Evolutionary conservation across 2,329 filamentous ascomycete species (phyloP).

Genomic region (Nothomitra cinnamomea): DNA sequence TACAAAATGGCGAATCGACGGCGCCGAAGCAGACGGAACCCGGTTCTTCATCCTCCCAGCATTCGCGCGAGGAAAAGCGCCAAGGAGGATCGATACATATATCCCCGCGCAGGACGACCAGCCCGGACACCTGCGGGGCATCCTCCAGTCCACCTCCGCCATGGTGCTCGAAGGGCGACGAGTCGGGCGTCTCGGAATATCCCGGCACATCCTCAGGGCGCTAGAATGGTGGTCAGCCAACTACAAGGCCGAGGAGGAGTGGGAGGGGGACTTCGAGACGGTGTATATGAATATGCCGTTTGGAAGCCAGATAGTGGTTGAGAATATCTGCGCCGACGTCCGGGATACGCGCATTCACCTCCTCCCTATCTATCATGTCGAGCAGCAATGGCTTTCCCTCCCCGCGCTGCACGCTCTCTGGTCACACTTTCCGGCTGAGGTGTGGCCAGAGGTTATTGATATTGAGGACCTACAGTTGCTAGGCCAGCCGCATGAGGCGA

Average conservation of each 20-base stretch:
- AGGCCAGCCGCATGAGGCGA: conserved; percentile 40
- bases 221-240: conserved; percentile 33
- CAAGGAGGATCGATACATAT: conserved; percentile 41
- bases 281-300: conserved; percentile 35
- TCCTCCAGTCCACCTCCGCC: conserved; percentile 36
- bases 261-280: conserved; percentile 8
- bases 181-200: conserved; percentile 27
- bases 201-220: conserved; percentile 35
- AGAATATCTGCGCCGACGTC: conserved; percentile 32
- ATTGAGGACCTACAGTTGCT: conserved; percentile 33
- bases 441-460: conserved; percentile 23
- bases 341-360: conserved; percentile 29
- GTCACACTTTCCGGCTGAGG: conserved; percentile 12
- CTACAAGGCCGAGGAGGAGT: conserved; percentile 3
- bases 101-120: conserved; percentile 33
- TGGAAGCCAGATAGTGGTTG: conserved; percentile 39
- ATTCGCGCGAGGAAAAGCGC: conserved; percentile 29
- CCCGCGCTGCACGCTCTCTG: conserved; percentile 28
- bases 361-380: conserved; percentile 34
- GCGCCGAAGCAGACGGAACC: conserved; percentile 37
- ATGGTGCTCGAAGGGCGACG: conserved; percentile 28
- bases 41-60: conserved; percentile 40
- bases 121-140: conserved; percentile 26
- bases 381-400: conserved; percentile 33
- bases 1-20: conserved; percentile 37